Evolutionary conservation across 202 grass and related monocot genomes (phyloP), one percentile per base, ranked within the genome.

Genomic region (Elaeis oleifera): DNA sequence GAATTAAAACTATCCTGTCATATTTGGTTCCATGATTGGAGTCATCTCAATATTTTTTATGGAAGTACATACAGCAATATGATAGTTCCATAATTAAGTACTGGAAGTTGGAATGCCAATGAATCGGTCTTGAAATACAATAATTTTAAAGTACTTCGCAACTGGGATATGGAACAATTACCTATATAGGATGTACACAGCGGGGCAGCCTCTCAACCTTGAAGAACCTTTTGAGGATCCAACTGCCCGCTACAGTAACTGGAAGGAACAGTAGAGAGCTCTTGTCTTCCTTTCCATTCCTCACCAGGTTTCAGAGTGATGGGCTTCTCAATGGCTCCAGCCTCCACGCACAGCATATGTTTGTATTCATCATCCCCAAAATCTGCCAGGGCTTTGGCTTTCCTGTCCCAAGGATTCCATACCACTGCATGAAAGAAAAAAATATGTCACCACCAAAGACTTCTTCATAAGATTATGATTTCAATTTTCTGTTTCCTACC

Each of bases 351-450:
- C 6, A 95, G 44, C 90, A 95, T 95, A 44, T 62, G 54, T 49
- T 79, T 90, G 65, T 90, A 90, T 6, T 90, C 90, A 21, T 95
- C 90, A 21, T 79, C 83, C 24, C 80, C 86, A 23, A 99, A 83
- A 77, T 87, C 86, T 36, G 69, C 52, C 69, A 95, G 90, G 17
- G 77, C 78, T 81, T 87, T 95, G 26, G 86, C 77, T 70, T 87
- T 95, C 67, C 68, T 95, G 65, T 85, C 86, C 90, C 90, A 95
- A 70, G 90, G 90, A 58, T 87, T 95, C 90, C 90, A 90, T 61
- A 95, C 75, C 65, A 87, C 86, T 95, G 58, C 57, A 61, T 22
- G 24, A 57, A 9, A 21, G 56, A 9, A 63, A 31, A 59, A 60
- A 63, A 20, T 44, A 44, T 14, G 36, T 9, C 36, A 44, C 36